Base-by-base conservation (phyloP, 345 rosid genomes). In the Citrus inodora region DNA sequence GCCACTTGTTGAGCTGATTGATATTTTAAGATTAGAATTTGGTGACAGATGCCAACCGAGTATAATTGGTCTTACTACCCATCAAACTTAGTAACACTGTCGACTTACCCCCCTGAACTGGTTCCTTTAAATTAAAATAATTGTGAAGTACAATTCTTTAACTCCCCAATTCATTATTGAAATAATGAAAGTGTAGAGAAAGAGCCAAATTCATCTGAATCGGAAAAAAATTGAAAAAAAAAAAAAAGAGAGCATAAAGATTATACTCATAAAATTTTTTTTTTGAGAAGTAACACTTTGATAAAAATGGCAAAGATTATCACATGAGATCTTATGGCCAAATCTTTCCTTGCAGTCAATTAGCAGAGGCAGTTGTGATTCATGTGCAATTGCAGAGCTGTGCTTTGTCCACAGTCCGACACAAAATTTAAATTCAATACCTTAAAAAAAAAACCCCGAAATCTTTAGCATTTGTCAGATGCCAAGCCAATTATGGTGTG, bases 281-380 rank as follows among this genome's bases (percentile, higher is more conserved):
- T 21, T 55, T 33, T 37, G 30, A 53, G 79, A 48, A 25, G 82
- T 42, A 60, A 80, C 5, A 13, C 55, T 35, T 27, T 37, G 32
- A 80, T 64, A 7, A 70, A 42, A 67, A 59, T 68, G 51, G 70
- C n/a, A 68, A 61, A 37, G 33, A 35, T 17, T 19, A 70, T 74
- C 71, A 46, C 6, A 55, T 24, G 28, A 64, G 17, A 67, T 75
- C 46, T 33, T 48, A 28, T 6, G 24, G 71, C 59, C 53, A 75
- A 27, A 27, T 70, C 62, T 14, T 32, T 32, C 25, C 27, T 27
- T 73, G 7, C 28, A 11, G 66, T 59, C 51, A 53, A 71, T 48
- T 27, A 1, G 42, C 60, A 70, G 74, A 4, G 42, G n/a, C n/a
- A 24, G 5, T 71, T 73, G 68, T 40, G 77, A 56, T 38, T 38